Evolutionary conservation across 2,329 filamentous ascomycete species (phyloP), one percentile per base, ranked within the genome.

Genomic region (Calonectria pteridis): DNA sequence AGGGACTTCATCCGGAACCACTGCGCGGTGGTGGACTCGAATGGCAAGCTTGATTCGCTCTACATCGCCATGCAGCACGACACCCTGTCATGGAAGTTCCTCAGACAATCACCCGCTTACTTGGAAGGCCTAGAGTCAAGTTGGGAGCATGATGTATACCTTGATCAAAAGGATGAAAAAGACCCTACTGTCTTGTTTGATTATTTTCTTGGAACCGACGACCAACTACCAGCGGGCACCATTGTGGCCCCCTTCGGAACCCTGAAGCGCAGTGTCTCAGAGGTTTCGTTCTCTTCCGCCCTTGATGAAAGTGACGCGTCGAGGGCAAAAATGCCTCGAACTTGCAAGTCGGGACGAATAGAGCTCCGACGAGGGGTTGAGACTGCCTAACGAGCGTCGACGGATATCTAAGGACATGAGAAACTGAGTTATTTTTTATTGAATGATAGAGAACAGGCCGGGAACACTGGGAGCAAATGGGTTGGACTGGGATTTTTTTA

Each of bases 61-160:
- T 92, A 92, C 77, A 90, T 92, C 71, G 89, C 90, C 69, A 89
- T 91, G 88, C 83, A 85, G 16, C 79, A 85, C 7, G 87, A 89
- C 69, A 88, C 86, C 9, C 83, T 92, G n/a, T 89, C 89, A 2
- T 92, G 90, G 90, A 85, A 88, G 72, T 87, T 85, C 40, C 82
- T 92, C 35, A 85, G 85, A 68, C 83, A 86, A 40, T 85, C 88
- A 5, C 86, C 87, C 0, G 83, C 88, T 3, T 89, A 87, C 74
- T 82, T 89, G 9, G 84, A 88, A 16, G 89, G 89, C 2, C 84
- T 92, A 0, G 90, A 92, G 76, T 85, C 85, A 4, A 87, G 88
- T 75, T 92, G 90, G 90, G 84, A 82, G 0, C 86, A 87, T 70
- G 90, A 92, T 71, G 77, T 82, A 7, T 81, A 87, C 50, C 85